phyloP scores from a whole-genome alignment of 257 asterid genomes.

The Jacaranda copaia region DNA sequence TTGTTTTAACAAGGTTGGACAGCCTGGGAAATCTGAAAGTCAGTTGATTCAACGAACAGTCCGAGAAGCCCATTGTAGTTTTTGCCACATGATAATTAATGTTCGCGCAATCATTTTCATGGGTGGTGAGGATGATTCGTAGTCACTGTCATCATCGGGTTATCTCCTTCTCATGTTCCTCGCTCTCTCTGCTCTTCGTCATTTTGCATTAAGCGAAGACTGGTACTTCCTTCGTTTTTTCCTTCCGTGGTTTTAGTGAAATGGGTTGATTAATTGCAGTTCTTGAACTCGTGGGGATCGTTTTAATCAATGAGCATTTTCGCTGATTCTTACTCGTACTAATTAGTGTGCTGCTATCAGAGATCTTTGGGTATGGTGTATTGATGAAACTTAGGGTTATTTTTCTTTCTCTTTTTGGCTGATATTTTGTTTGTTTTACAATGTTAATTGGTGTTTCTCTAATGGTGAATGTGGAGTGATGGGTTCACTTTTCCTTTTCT shows the following conservation, averaged over 20 bases:
- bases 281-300: not conserved
- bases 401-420: not conserved
- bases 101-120: too few species aligned
- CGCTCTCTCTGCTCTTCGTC: too few species aligned
- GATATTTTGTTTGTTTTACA: not conserved
- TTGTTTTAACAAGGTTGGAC: conserved; percentile 15
- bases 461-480: conserved; percentile 21
- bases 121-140: not conserved
- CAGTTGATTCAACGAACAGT: not conserved
- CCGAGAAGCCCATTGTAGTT: too few species aligned
- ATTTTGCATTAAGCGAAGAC: not conserved
- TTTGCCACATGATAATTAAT: too few species aligned
- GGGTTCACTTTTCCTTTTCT: not conserved
- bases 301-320: conserved; percentile 24
- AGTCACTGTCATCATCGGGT: not conserved
- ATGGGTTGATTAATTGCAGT: not conserved
- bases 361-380: too few species aligned
- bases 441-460: not conserved
- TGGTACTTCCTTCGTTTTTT: too few species aligned
- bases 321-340: not conserved
- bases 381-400: conserved; percentile 26
- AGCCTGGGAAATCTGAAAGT: conserved; percentile 21
- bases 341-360: not conserved
- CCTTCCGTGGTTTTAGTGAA: too few species aligned
- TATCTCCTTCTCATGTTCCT: too few species aligned